Evolutionary conservation across 345 rosid genomes (phyloP).

Genomic region (Salix caprea): DNA sequence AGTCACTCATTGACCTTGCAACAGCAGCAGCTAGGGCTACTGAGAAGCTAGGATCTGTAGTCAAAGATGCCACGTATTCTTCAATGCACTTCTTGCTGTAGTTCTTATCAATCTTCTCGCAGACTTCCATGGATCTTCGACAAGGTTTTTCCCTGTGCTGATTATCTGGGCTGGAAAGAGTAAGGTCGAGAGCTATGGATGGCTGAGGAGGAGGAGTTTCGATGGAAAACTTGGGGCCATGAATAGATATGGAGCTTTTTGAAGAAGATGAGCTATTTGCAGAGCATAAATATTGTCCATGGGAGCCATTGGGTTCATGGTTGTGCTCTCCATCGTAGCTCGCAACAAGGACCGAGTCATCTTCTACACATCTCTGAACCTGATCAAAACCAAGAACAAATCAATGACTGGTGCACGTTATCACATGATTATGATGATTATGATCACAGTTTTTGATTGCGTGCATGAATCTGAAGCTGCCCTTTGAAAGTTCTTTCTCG

Average conservation of each 20-base stretch:
- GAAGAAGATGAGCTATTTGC: slow-evolving; percentile 2
- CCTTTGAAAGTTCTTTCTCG: no score
- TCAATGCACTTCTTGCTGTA: slow-evolving; percentile 14
- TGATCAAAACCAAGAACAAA: not conserved
- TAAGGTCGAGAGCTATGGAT: slow-evolving; percentile 25
- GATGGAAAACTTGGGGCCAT: not conserved
- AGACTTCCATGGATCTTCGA: not conserved
- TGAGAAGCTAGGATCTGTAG: slow-evolving; percentile 41
- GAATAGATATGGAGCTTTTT: not conserved
- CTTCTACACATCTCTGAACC: slow-evolving; percentile 53
- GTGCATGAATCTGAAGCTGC: no score
- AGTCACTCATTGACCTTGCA: slow-evolving; percentile 28
- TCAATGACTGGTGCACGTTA: not conserved
- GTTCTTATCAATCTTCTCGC: not conserved
- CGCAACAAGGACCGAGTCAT: slow-evolving; percentile 38
- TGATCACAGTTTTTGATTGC: not conserved
- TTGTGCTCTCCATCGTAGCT: slow-evolving; percentile 65
- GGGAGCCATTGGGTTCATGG: slow-evolving; percentile 24
- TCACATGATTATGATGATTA: not conserved
- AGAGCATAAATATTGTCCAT: not conserved
- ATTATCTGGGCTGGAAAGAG: slow-evolving; percentile 19
- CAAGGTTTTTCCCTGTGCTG: slow-evolving; percentile 1
- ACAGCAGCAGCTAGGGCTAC: slow-evolving; percentile 42
- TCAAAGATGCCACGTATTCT: slow-evolving; percentile 35
- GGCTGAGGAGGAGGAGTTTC: slow-evolving; percentile 6